phyloP scores from a whole-genome alignment of 1,284 basidiomycete genomes.

The Peniophora sp. region DNA sequence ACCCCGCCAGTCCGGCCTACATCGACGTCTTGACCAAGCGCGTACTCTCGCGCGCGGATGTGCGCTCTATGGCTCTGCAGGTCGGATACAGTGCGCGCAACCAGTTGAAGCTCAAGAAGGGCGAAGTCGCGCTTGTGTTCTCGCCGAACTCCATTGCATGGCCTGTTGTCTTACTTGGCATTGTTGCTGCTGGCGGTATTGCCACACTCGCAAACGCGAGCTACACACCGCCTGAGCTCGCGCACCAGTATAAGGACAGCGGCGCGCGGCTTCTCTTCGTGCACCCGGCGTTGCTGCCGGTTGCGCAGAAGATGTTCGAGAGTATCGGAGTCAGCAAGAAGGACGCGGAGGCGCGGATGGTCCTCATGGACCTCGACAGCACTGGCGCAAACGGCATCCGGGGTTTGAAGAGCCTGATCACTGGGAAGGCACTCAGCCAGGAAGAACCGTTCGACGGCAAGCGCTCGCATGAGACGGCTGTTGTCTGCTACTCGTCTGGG shows the following conservation, averaged over 20 bases:
- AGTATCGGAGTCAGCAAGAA: constrained; percentile 17
- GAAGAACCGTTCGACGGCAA: constrained; percentile 24
- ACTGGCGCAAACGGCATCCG: constrained; percentile 7
- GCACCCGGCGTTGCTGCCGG: constrained; percentile 29
- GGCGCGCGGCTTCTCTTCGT: constrained; percentile 33
- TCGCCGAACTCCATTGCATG: constrained; percentile 38
- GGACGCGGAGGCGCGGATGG: constrained; percentile 20
- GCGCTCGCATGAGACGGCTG: constrained; percentile 23
- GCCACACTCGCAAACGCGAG: constrained; percentile 27
- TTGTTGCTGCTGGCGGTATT: constrained; percentile 24
- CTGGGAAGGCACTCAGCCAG: constrained; percentile 14
- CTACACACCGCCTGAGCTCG: constrained; percentile 25
- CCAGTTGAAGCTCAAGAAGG: constrained; percentile 22
- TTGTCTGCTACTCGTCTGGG: constrained; percentile 44
- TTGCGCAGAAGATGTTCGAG: constrained; percentile 23
- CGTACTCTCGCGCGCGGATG: constrained; percentile 46
- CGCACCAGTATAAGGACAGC: constrained; percentile 29
- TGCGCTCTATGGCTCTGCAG: constrained; percentile 47
- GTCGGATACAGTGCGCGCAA: constrained; percentile 48
- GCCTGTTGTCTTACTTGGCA: constrained; percentile 31
- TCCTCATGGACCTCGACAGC: constrained; percentile 16
- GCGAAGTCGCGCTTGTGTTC: constrained; percentile 32
- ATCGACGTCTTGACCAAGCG: constrained; percentile 58
- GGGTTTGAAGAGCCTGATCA: constrained; percentile 18
- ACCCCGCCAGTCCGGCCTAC: constrained; percentile 41